These are phyloP conservation scores for Carallia brachiata DNA, from an alignment of 345 rosid genomes.

Conservation along the genomic window DNA sequence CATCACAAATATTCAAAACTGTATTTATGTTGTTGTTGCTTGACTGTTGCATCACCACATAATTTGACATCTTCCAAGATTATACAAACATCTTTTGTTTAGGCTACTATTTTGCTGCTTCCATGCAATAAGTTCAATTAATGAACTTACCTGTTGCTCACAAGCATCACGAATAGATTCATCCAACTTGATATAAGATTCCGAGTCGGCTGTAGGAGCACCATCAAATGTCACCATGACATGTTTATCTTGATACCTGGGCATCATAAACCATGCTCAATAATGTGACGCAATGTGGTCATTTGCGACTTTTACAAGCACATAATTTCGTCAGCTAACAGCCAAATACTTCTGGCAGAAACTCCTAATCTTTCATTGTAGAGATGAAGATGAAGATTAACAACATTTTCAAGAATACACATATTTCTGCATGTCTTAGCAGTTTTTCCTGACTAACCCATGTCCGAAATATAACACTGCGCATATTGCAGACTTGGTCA, in stretches of 20 bases:
- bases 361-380: neutral
- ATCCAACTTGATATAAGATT: conserved; percentile 64
- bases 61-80: too few species aligned
- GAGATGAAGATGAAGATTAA: neutral
- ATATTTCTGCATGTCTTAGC: too few species aligned
- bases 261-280: conserved; percentile 8
- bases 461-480: too few species aligned
- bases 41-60: too few species aligned
- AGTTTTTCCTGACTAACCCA: too few species aligned
- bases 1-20: too few species aligned
- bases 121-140: neutral
- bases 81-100: neutral
- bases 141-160: conserved; percentile 74
- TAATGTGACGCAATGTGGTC: conserved; percentile 8
- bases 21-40: too few species aligned
- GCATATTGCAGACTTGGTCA: too few species aligned
- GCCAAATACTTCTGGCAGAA: neutral
- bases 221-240: conserved; percentile 70
- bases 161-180: conserved; percentile 65
- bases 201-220: conserved; percentile 92
- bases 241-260: conserved; percentile 79
- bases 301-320: neutral
- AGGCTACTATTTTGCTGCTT: neutral
- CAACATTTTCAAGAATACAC: too few species aligned
- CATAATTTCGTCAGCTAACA: neutral